These are phyloP conservation scores for Xerophyta viscosa DNA, from an alignment of 106 monocot species.

Conservation along the genomic window DNA sequence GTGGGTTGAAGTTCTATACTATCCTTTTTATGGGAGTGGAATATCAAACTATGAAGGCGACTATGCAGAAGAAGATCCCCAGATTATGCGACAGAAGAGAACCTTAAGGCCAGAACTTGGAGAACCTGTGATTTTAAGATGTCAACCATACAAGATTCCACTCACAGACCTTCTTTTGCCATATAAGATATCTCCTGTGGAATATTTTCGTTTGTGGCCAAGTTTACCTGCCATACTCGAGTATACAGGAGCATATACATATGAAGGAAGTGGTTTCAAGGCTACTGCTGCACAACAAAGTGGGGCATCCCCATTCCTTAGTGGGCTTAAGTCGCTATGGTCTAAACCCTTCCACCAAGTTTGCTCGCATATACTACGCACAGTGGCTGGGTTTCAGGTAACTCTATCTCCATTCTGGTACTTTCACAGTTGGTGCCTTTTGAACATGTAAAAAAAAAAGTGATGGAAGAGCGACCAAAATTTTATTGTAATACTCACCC, in stretches of 20 bases:
- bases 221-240: conserved; percentile 89
- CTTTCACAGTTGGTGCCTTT: no score
- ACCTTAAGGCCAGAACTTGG: conserved; percentile 58
- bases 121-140: conserved; percentile 84
- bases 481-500: no score
- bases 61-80: conserved; percentile 68
- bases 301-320: conserved; percentile 88
- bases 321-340: conserved; percentile 76
- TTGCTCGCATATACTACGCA: conserved; percentile 90
- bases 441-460: no score
- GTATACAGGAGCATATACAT: conserved; percentile 85
- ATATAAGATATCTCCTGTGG: conserved; percentile 82
- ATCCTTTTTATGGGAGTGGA: conserved; percentile 79
- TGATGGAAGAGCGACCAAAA: no score
- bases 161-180: conserved; percentile 85
- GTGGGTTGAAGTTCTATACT: conserved; percentile 97
- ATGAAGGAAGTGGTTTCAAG: conserved; percentile 96
- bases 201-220: conserved; percentile 95
- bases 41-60: conserved; percentile 59
- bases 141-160: conserved; percentile 93
- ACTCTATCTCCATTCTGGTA: conserved; percentile 3
- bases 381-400: conserved; percentile 97
- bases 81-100: conserved; percentile 52
- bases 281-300: conserved; percentile 95
- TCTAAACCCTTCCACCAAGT: conserved; percentile 98